Base-by-base conservation (phyloP, 1,284 basidiomycete species). In the Cutaneotrichosporon sp. region DNA sequence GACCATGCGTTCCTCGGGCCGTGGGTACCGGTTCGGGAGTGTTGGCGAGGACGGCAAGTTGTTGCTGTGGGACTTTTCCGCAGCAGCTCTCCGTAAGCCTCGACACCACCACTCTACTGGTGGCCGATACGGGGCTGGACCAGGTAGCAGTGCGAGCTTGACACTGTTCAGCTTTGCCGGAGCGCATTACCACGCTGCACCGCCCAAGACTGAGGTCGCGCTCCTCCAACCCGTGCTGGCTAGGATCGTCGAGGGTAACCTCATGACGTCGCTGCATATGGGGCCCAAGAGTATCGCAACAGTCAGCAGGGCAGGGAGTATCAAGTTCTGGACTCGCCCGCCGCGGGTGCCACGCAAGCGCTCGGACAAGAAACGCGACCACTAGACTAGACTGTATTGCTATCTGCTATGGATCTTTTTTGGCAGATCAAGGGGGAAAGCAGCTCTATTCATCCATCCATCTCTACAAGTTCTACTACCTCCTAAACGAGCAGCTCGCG, bases 41-140 rank as follows among this genome's bases (percentile, higher is more conserved):
- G 91, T 96, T 0, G 94, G 92, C 32, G 93, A 97, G 77, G 94
- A 97, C 75, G 95, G 94, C 76, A 94, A 94, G 76, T 76, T 97
- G 7, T 90, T 96, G 56, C 76, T 97, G 89, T 96, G 93, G 93
- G 93, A 97, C 77, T 92, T 96, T 71, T 92, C 90, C 2, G 89
- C 80, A 3, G 81, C 81, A 0, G 74, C 78, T 7, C 69, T 82
- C 16, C 78, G 80, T 42, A 71, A 78, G 70, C 80, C 80, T 11
- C 65, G 78, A 55, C 77, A 79, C 66, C 76, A 78, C 60, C 73
- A 78, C 52, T 60, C 73, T 16, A 74, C 69, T 49, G 56, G 70
- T 1, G 76, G 75, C 2, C 73, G 75, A 57, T 76, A 73, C 61
- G 55, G 58, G 26, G 50, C 58, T 26, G 63, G 63, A 8, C 61